Evolutionary conservation across 2,329 filamentous ascomycete species (phyloP).

Genomic region (Exophiala spinifera): DNA sequence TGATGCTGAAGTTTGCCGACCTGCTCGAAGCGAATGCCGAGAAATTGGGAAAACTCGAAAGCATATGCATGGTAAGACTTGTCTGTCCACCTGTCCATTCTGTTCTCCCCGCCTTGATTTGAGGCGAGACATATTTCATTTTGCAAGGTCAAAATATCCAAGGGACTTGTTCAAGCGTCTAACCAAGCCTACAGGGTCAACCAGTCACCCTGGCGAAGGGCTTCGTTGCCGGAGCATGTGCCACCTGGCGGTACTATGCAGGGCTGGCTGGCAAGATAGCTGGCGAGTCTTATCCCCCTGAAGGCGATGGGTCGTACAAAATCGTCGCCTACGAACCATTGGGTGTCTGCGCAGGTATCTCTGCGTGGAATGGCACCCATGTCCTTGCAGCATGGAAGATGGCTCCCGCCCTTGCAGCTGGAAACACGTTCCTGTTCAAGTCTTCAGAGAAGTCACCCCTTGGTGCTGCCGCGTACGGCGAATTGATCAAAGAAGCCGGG

Average conservation of each 20-base stretch:
- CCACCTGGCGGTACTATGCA: constrained; percentile 63
- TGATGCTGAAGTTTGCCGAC: constrained; percentile 40
- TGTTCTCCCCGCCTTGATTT: background rate
- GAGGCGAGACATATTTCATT: too few relatives aligned
- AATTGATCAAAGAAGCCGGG: constrained; percentile 67
- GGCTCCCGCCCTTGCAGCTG: constrained; percentile 51
- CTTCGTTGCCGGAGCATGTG: constrained; percentile 16
- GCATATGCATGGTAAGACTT: constrained; percentile 62
- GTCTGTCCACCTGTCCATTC: too few relatives aligned
- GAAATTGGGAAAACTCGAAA: constrained; percentile 64
- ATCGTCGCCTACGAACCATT: constrained; percentile 31
- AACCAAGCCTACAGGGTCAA: constrained; percentile 53
- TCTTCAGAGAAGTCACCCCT: constrained; percentile 58
- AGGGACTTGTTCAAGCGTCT: too few relatives aligned
- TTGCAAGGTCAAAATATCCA: too few relatives aligned
- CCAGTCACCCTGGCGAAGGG: constrained; percentile 58
- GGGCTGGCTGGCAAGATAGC: constrained; percentile 77
- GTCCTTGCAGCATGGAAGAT: constrained; percentile 69
- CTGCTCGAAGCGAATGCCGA: constrained; percentile 65
- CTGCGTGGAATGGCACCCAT: constrained; percentile 78
- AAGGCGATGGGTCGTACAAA: constrained; percentile 31
- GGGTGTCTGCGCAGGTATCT: constrained; percentile 73
- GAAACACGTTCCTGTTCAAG: constrained; percentile 58
- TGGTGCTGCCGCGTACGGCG: constrained; percentile 58
- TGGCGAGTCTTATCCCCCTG: constrained; percentile 55